phyloP scores from a whole-genome alignment of 139 green algal species.

The Eudorina sp. region DNA sequence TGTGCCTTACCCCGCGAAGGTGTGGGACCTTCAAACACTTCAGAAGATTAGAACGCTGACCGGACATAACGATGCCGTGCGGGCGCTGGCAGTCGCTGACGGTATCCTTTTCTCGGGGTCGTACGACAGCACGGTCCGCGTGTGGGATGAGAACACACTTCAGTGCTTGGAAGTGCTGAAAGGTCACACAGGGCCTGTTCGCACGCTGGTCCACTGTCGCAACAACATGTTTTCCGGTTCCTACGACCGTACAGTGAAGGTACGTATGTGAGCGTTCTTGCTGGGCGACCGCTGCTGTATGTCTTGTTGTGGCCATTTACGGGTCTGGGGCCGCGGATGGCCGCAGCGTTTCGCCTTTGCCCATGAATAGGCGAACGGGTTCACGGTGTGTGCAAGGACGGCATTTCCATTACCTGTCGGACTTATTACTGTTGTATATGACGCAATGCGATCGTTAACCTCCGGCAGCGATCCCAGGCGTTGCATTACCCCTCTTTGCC shows the following conservation, averaged over 20 bases:
- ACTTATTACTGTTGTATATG: too few relatives aligned
- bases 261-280: background rate
- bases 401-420: too few relatives aligned
- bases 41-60: conserved; percentile 82
- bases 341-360: too few relatives aligned
- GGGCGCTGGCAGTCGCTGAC: conserved; percentile 80
- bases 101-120: conserved; percentile 81
- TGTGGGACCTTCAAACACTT: conserved; percentile 87
- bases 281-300: too few relatives aligned
- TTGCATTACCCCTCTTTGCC: too few relatives aligned
- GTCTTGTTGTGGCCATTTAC: too few relatives aligned
- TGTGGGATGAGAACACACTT: conserved; percentile 88
- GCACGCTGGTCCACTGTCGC: conserved; percentile 85
- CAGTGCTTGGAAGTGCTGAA: conserved; percentile 79
- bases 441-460: too few relatives aligned
- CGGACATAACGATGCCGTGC: conserved; percentile 92
- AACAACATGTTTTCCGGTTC: conserved; percentile 85
- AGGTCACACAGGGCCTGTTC: conserved; percentile 89
- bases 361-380: too few relatives aligned
- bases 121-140: conserved; percentile 86
- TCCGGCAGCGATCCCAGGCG: too few relatives aligned
- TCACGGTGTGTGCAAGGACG: too few relatives aligned
- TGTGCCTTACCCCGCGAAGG: too few relatives aligned
- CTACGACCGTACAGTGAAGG: conserved; percentile 92
- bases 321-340: too few relatives aligned